Conservation (phyloP, 164 flowering plant genomes). For the Stephania cephalantha region DNA sequence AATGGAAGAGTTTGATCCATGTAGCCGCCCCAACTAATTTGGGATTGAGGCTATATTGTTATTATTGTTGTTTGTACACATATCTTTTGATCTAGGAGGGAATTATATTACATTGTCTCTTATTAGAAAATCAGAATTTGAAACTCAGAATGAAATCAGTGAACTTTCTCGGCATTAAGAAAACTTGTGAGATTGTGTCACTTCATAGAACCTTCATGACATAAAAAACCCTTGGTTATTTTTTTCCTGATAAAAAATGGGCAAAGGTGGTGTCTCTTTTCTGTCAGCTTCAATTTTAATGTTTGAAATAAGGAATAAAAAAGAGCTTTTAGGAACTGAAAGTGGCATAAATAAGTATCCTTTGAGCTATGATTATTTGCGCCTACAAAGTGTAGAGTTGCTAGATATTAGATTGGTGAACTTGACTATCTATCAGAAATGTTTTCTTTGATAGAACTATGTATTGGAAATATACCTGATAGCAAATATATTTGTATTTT, state of each 20-base stretch:
- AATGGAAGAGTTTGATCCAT: too few relatives aligned
- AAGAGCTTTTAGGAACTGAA: not conserved
- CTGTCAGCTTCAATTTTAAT: too few relatives aligned
- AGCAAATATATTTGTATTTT: not conserved
- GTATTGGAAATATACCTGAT: not conserved
- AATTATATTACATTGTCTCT: not conserved
- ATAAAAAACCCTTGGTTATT: not conserved
- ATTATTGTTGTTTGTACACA: too few relatives aligned
- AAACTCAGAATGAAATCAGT: not conserved
- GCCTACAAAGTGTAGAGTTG: too few relatives aligned
- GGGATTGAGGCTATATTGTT: too few relatives aligned
- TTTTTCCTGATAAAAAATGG: not conserved
- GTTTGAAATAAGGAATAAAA: not conserved
- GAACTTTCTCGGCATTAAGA: too few relatives aligned
- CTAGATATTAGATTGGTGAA: not conserved
- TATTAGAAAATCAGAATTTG: not conserved
- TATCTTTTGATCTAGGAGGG: not conserved
- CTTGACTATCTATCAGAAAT: not conserved
- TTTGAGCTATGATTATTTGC: not conserved
- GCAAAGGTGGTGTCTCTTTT: not conserved
- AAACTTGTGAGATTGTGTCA: not conserved
- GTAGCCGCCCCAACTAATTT: too few relatives aligned
- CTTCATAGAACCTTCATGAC: not conserved
- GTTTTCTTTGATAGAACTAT: too few relatives aligned
- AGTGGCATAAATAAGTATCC: too few relatives aligned